phyloP scores from a whole-genome alignment of 768 basidiomycete species.

The Exidia glandulosa region DNA sequence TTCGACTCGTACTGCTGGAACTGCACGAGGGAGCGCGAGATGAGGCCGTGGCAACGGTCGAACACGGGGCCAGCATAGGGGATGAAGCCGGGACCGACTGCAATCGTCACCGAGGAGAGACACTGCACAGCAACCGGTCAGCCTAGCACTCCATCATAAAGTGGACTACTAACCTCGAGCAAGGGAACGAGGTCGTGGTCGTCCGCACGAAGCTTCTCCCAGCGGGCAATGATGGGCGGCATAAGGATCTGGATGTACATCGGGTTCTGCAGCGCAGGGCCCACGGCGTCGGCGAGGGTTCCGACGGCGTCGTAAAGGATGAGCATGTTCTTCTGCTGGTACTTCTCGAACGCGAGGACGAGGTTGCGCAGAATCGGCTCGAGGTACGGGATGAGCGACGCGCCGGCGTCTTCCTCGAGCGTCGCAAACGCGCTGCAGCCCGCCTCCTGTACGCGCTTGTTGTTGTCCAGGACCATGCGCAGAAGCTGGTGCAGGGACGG shows the following conservation, averaged over 20 bases:
- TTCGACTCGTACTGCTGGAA: constrained; percentile 86
- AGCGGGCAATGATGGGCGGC: constrained; percentile 85
- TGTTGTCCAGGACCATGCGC: constrained; percentile 94
- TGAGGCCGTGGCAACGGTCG: constrained; percentile 79
- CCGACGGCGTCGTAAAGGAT: constrained; percentile 99
- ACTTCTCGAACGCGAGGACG: constrained; percentile 93
- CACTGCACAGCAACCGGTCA: constrained; percentile 51
- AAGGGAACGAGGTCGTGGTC: constrained; percentile 91
- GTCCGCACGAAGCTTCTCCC: constrained; percentile 83
- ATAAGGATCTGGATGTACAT: constrained; percentile 89
- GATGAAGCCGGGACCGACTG: constrained; percentile 80
- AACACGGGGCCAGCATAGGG: constrained; percentile 87
- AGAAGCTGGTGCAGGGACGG: constrained; percentile 52
- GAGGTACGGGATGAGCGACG: constrained; percentile 82
- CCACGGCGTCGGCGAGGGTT: constrained; percentile 94
- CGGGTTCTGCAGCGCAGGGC: constrained; percentile 73
- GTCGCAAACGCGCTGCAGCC: constrained; percentile 99
- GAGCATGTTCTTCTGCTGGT: constrained; percentile 98
- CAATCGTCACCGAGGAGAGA: constrained; percentile 93
- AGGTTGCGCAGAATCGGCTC: constrained; percentile 92
- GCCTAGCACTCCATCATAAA: no score
- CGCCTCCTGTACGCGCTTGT: constrained; percentile 98
- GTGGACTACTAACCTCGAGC: constrained; percentile 67
- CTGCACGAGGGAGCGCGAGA: constrained; percentile 68
- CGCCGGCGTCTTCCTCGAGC: constrained; percentile 92